Evolutionary conservation across 129 eudicot species (phyloP).

Genomic region (Erigeron canadensis): DNA sequence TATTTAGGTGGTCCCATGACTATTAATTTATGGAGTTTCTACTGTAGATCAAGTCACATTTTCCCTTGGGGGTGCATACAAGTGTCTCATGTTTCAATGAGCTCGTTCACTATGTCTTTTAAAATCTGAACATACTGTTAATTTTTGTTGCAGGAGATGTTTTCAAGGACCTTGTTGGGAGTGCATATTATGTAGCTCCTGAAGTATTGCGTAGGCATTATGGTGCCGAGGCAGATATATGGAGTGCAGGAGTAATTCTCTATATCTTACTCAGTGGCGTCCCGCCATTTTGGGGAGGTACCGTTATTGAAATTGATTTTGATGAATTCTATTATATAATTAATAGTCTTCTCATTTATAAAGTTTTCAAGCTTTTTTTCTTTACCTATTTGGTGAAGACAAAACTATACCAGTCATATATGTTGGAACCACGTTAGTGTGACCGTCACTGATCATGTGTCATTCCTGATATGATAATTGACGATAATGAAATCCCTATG

Average conservation of each 20-base stretch:
- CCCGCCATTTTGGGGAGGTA: slow-evolving; percentile 99
- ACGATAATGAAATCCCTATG: no score
- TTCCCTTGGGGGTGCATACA: background rate
- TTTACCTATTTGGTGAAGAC: slow-evolving; percentile 15
- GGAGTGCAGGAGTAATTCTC: slow-evolving; percentile 96
- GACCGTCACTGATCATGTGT: no score
- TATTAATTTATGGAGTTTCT: no score
- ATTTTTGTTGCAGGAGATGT: slow-evolving; percentile 69
- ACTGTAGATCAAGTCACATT: background rate
- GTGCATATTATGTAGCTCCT: slow-evolving; percentile 98
- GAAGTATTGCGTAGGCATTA: slow-evolving; percentile 88
- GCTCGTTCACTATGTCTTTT: slow-evolving; percentile 15
- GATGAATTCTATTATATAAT: slow-evolving; percentile 14
- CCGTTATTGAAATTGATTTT: background rate
- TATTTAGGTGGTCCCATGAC: no score
- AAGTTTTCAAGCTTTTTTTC: background rate
- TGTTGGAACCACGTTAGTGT: no score
- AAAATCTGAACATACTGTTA: slow-evolving; percentile 9
- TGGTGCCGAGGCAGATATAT: slow-evolving; percentile 90
- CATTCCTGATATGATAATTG: no score
- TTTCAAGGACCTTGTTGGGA: slow-evolving; percentile 90
- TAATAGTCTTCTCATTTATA: background rate
- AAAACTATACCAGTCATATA: slow-evolving; percentile 7
- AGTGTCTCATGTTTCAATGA: slow-evolving; percentile 13
- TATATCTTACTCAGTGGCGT: slow-evolving; percentile 93